Base-by-base conservation (phyloP, 1,284 basidiomycete genomes). In the Vanrija humicola region DNA sequence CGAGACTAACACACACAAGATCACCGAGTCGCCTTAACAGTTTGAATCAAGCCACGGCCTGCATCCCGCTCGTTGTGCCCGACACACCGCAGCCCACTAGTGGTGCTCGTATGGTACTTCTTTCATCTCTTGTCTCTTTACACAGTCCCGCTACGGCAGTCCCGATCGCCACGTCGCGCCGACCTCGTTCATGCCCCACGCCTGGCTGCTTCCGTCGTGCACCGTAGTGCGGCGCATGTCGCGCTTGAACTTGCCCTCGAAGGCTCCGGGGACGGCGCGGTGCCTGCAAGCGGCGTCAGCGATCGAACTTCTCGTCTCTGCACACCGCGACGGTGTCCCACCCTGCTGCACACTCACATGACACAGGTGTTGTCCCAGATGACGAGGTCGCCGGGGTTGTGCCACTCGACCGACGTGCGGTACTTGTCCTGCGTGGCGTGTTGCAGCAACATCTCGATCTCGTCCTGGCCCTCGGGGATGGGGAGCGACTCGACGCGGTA, bases 351-450 rank as follows among this genome's bases (percentile, higher is more conserved):
- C 2, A 48, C 54, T 52, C 40, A 56, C 53, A 64, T 59, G 8
- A 61, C 60, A 43, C 54, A 58, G n/a, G 61, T 63, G 44, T 64
- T 64, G 56, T 64, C 63, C 63, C 63, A 64, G 42, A 64, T 58
- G 15, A 59, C 61, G 16, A 64, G 51, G 48, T 64, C 63, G 23
- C 61, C 61, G 4, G 25, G 29, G 16, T 59, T 34, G n/a, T 53
- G 25, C 63, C 63, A 64, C 15, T 56, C 45, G 3, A 63, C 51
- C 6, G 56, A 5, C 19, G 21, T 34, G 44, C 60, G 49, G 39
- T 62, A 63, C 42, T 63, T 60, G 3, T 52, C 50, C 56, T 63
- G 62, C 6, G 52, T 56, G 14, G 59, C 57, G 40, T 61, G 55
- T 6, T 53, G 45, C n/a, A 65, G 44, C 34, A 65, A 38, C 38